A percentile compares a stretch with the other conserved stretches of the same genome.
Evolutionary conservation across 1,284 basidiomycete species (phyloP).

Genomic region (Microbotryum violaceum): DNA sequence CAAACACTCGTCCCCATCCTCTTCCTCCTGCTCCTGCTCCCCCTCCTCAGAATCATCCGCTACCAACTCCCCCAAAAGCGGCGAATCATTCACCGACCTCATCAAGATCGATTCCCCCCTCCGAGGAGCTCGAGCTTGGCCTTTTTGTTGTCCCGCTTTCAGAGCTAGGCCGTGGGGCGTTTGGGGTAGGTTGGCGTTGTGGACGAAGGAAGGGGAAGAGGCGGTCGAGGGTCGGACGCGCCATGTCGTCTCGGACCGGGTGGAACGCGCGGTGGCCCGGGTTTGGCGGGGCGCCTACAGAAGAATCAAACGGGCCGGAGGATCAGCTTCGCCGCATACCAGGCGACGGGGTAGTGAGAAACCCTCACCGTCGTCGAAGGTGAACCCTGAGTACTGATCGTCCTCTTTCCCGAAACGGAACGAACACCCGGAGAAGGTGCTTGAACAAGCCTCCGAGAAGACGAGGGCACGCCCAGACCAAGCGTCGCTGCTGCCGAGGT

Average conservation of each 20-base stretch:
- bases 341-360: too few relatives aligned
- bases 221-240: neutral
- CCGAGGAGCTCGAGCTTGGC: slow-evolving; percentile 1
- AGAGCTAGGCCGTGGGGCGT: neutral
- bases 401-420: too few relatives aligned
- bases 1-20: slow-evolving; percentile 18
- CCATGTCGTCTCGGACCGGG: too few relatives aligned
- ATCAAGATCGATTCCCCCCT: slow-evolving; percentile 24
- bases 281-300: neutral
- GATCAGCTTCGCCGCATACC: slow-evolving; percentile 1
- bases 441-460: too few relatives aligned
- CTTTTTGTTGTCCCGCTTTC: neutral
- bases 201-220: neutral
- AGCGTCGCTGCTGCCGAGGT: too few relatives aligned
- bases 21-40: slow-evolving; percentile 4
- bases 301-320: neutral
- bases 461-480: too few relatives aligned
- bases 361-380: slow-evolving; percentile 7
- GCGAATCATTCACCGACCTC: slow-evolving; percentile 14
- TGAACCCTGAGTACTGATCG: too few relatives aligned
- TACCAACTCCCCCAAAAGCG: slow-evolving; percentile 19
- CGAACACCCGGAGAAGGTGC: too few relatives aligned
- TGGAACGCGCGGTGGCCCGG: neutral
- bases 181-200: slow-evolving; percentile 5
- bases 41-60: slow-evolving; percentile 6